These are phyloP conservation scores for Dryas integrifolia DNA, from an alignment of 331 rosid genomes.

Conservation along the genomic window DNA sequence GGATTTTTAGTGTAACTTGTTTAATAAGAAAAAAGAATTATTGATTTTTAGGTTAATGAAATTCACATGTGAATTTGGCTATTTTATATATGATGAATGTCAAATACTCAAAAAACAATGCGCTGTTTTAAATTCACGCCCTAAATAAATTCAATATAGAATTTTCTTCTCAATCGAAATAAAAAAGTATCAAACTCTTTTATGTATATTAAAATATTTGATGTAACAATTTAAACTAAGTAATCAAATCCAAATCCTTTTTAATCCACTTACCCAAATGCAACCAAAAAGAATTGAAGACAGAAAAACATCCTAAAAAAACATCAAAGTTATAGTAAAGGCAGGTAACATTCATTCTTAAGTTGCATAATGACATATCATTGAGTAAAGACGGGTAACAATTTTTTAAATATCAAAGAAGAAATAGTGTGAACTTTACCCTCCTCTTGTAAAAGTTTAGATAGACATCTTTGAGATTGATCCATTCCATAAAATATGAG, in stretches of 20 bases:
- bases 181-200: not conserved
- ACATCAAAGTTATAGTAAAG: not conserved
- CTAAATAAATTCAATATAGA: not conserved
- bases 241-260: not conserved
- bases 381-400: not conserved
- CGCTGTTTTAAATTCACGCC: not conserved
- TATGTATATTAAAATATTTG: not conserved
- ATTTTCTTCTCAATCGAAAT: not conserved
- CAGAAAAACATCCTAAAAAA: conserved; percentile 11
- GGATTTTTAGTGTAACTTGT: not conserved
- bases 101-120: not conserved
- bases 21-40: not conserved
- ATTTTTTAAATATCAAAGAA: not conserved
- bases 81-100: not conserved
- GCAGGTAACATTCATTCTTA: not conserved
- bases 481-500: conserved; percentile 81
- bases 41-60: not conserved
- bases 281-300: not conserved
- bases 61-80: not conserved
- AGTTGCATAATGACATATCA: conserved; percentile 7
- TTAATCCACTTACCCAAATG: not conserved
- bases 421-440: conserved; percentile 43
- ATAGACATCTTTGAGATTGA: conserved; percentile 86
- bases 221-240: not conserved
- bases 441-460: conserved; percentile 74